These are phyloP conservation scores for Starmerella tilneyi DNA, from an alignment of 805 yeast species.

Conservation along the genomic window DNA sequence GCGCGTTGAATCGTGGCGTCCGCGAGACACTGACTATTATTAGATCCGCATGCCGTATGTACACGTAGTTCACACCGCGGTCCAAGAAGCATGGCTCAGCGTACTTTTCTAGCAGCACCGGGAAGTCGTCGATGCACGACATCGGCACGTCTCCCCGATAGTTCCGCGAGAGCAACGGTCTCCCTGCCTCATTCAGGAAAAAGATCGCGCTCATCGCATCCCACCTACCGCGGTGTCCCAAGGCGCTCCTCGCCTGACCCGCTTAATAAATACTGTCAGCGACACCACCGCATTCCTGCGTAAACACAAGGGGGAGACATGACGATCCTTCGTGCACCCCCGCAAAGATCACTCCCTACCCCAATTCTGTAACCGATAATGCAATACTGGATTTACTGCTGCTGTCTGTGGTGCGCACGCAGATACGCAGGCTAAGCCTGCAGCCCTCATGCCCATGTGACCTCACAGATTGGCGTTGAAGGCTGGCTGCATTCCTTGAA, in stretches of 20 bases:
- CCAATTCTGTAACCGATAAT: too few species aligned
- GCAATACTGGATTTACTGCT: too few species aligned
- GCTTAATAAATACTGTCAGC: conserved; percentile 6
- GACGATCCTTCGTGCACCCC: too few species aligned
- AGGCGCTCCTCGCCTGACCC: background rate
- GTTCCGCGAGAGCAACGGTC: conserved; percentile 56
- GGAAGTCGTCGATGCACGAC: conserved; percentile 51
- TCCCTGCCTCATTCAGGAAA: conserved; percentile 57
- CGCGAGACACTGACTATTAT: conserved; percentile 30
- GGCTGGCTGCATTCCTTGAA: too few species aligned
- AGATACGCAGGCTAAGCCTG: too few species aligned
- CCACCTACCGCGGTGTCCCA: background rate
- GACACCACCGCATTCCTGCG: background rate
- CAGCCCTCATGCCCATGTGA: too few species aligned
- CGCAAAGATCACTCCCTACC: too few species aligned
- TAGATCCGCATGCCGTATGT: conserved; percentile 43
- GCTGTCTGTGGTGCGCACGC: too few species aligned
- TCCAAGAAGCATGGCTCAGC: conserved; percentile 39
- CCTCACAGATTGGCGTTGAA: too few species aligned
- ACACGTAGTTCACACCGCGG: conserved; percentile 48
- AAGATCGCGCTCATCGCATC: conserved; percentile 40
- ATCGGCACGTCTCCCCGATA: conserved; percentile 60
- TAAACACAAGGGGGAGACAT: background rate
- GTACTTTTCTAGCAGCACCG: conserved; percentile 40
- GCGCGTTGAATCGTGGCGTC: conserved; percentile 37